Conservation (phyloP, 768 basidiomycete genomes). For the Boletus tylopilopsis region DNA sequence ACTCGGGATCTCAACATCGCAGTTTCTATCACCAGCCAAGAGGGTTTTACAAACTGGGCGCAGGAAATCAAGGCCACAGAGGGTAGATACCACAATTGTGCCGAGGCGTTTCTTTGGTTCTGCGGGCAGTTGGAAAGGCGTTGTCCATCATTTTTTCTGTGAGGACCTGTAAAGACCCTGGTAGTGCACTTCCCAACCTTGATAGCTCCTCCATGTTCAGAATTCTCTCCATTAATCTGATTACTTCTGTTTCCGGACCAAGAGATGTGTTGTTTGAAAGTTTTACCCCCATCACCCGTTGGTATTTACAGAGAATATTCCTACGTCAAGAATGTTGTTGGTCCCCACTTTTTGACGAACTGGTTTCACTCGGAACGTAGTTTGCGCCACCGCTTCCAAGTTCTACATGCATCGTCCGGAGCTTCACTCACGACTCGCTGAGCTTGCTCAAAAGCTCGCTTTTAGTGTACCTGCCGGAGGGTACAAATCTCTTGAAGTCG, state of each 20-base stretch:
- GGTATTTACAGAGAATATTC: too few relatives aligned
- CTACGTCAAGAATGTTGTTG: conserved; percentile 76
- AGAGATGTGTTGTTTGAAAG: too few relatives aligned
- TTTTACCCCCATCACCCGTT: too few relatives aligned
- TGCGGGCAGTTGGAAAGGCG: background rate
- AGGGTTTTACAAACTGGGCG: background rate
- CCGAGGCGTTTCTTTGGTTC: conserved; percentile 3
- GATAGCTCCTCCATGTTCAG: too few relatives aligned
- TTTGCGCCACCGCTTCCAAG: conserved; percentile 92
- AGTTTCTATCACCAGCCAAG: background rate
- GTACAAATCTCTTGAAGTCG: conserved; percentile 92
- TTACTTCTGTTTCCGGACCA: too few relatives aligned
- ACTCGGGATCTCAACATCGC: background rate
- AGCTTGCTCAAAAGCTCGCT: conserved; percentile 82
- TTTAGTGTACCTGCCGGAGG: conserved; percentile 83
- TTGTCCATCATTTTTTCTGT: background rate
- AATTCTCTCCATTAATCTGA: too few relatives aligned
- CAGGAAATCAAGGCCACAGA: background rate
- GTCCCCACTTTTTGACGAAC: background rate
- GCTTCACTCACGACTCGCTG: conserved; percentile 72
- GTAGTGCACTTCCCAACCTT: too few relatives aligned
- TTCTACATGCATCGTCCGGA: conserved; percentile 83
- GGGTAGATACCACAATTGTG: conserved; percentile 4
- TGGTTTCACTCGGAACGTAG: conserved; percentile 38
- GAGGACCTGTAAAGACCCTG: background rate